Evolutionary conservation across 495 filamentous ascomycete species (phyloP).

Genomic region (Cladorrhinum samala): DNA sequence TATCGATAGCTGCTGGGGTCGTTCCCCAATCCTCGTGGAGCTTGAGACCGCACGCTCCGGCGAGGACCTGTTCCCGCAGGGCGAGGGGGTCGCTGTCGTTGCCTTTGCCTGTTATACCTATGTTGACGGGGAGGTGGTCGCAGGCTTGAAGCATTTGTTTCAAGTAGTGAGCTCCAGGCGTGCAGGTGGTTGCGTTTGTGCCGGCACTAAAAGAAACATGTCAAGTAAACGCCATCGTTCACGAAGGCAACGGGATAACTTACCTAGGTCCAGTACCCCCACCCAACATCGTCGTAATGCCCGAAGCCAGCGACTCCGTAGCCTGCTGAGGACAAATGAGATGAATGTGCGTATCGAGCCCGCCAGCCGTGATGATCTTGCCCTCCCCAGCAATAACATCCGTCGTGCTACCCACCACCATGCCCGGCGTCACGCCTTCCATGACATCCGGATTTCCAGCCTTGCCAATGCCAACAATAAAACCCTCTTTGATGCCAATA

Average conservation of each 20-base stretch:
- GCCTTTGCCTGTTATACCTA: conserved; percentile 94
- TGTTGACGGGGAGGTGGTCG: conserved; percentile 81
- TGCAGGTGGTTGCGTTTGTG: conserved; percentile 93
- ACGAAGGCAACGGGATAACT: conserved; percentile 8
- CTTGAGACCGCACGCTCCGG: conserved; percentile 87
- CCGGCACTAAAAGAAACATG: conserved; percentile 60
- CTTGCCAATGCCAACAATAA: conserved; percentile 90
- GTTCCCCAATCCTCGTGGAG: conserved; percentile 97
- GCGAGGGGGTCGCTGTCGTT: conserved; percentile 74
- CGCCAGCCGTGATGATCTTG: conserved; percentile 89
- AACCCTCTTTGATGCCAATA: conserved; percentile 84
- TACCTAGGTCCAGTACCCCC: conserved; percentile 87
- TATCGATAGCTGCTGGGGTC: conserved; percentile 88
- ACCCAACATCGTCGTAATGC: conserved; percentile 87
- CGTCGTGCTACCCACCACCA: conserved; percentile 85
- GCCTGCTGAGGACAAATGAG: conserved; percentile 96
- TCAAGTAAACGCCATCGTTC: conserved; percentile 10
- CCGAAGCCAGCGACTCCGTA: conserved; percentile 76
- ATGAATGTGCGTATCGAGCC: conserved; percentile 90
- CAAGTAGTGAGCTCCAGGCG: conserved; percentile 76
- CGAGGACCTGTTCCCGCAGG: conserved; percentile 73
- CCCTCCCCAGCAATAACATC: conserved; percentile 95
- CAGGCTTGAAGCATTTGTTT: conserved; percentile 89
- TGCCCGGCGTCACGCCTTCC: conserved; percentile 71
- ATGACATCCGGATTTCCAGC: conserved; percentile 96